Base-by-base conservation (phyloP, 176 grass and related monocot genomes). In the Juncus effusus region DNA sequence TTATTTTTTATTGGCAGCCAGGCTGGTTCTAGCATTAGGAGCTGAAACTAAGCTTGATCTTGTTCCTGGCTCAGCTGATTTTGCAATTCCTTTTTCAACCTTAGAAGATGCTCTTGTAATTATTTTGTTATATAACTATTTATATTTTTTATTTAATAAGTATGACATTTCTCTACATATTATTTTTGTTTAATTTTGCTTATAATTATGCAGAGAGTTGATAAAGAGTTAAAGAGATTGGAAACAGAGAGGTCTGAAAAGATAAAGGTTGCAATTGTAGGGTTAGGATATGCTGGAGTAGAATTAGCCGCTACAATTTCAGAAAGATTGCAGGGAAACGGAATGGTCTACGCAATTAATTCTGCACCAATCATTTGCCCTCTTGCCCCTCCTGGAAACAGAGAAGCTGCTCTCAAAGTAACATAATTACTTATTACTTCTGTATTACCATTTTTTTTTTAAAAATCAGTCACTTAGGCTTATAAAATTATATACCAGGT, bases 1-100 rank as follows among this genome's bases (percentile, higher is more conserved):
- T 86, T 50, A 53, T 72, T 86, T 86, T 16, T 36, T 84, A 74
- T 87, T 88, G 94, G 80, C 88, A 99, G 94, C 85, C 85, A 99
- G 94, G 94, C 80, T 99, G 55, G 85, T 99, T 84, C 75, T 99
- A 75, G 88, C 94, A 86, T 86, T 99, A 78, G 94, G 94, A 41
- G 80, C 88, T 90, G 94, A 89, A 93, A 75, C 88, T 76, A 99
- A 99, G 75, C 76, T 90, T 60, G 94, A 90, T 56, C 64, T 78
- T 35, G 76, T 93, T 80, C 94, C 94, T 10, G 85, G 94, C 67
- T 97, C 94, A 69, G 85, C 83, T 4, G 78, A 99, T 82, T 89
- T 89, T 86, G 85, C 94, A 49, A 36, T 93, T 76, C 88, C 94
- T 47, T 99, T 93, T 63, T 80, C 78, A 13, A 99, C 83, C 45